Conservation (phyloP, 768 basidiomycete genomes). For the Chalciporus sphaerocephalus region DNA sequence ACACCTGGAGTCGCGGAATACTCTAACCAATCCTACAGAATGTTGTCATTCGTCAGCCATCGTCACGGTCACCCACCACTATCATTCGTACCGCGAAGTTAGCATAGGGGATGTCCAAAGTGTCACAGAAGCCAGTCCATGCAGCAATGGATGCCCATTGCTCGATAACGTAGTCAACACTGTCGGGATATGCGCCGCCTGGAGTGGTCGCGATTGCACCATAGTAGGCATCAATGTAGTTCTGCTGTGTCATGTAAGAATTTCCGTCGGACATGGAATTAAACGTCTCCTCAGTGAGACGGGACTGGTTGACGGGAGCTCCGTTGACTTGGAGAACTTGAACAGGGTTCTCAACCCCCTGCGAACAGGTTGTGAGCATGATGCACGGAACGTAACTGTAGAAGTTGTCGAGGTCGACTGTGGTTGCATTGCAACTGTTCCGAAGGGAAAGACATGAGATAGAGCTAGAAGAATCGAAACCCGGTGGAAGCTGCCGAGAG, state of each 20-base stretch:
- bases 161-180: conserved; percentile 2
- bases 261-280: conserved; percentile 19
- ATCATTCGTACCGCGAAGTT: conserved; percentile 16
- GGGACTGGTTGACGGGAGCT: conserved; percentile 17
- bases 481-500: conserved; percentile 11
- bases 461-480: neutral
- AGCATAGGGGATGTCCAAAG: conserved; percentile 17
- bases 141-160: conserved; percentile 21
- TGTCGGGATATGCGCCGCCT: conserved; percentile 13
- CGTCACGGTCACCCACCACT: neutral
- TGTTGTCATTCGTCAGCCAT: neutral
- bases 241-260: conserved; percentile 17
- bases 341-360: neutral
- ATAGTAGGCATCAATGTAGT: conserved; percentile 24
- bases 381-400: conserved; percentile 18
- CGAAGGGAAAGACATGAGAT: conserved; percentile 15
- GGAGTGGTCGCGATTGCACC: conserved; percentile 17
- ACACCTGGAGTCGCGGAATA: conserved; percentile 19
- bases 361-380: conserved; percentile 16
- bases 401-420: conserved; percentile 15
- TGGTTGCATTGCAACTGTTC: conserved; percentile 19
- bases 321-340: conserved; percentile 3
- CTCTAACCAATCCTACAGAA: conserved; percentile 21
- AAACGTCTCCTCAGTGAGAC: conserved; percentile 16
- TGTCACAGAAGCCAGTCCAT: conserved; percentile 22